phyloP scores from a whole-genome alignment of 2,329 filamentous ascomycete genomes.

The Stagonosporopsis cucurbitacearum region DNA sequence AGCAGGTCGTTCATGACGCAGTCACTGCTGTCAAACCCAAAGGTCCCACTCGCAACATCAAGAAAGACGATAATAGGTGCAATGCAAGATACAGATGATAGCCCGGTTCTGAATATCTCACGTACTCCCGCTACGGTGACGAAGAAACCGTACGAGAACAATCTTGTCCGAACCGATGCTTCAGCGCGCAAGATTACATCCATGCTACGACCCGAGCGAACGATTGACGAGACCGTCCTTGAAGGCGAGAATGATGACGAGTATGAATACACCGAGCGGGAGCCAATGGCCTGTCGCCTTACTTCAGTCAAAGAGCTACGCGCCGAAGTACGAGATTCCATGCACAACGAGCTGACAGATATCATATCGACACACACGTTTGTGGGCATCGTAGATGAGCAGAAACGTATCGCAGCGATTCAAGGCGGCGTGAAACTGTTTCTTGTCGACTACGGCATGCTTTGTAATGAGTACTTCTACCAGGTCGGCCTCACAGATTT shows the following conservation, averaged over 20 bases:
- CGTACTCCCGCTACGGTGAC: conserved; percentile 38
- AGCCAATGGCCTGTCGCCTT: conserved; percentile 73
- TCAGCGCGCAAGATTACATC: conserved; percentile 92
- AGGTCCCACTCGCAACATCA: conserved; percentile 49
- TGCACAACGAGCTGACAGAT: conserved; percentile 86
- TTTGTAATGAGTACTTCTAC: conserved; percentile 89
- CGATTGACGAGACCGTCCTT: conserved; percentile 38
- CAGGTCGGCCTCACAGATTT: conserved; percentile 95
- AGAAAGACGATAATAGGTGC: conserved; percentile 45
- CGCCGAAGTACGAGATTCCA: conserved; percentile 76
- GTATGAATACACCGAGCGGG: conserved; percentile 75
- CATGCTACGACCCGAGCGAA: conserved; percentile 74
- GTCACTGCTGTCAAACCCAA: conserved; percentile 67
- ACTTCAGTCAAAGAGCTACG: conserved; percentile 87
- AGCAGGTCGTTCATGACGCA: conserved; percentile 96
- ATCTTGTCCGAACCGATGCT: conserved; percentile 87
- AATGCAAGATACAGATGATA: conserved; percentile 27
- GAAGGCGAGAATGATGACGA: conserved; percentile 61
- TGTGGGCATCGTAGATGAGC: conserved; percentile 89
- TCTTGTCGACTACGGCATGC: conserved; percentile 88
- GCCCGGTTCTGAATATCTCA: conserved; percentile 33
- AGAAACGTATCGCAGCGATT: conserved; percentile 85
- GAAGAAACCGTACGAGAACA: conserved; percentile 74
- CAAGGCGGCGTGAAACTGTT: conserved; percentile 92
- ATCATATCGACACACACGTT: conserved; percentile 89